phyloP scores from a whole-genome alignment of 805 yeast species.

The Saturnispora sekii region DNA sequence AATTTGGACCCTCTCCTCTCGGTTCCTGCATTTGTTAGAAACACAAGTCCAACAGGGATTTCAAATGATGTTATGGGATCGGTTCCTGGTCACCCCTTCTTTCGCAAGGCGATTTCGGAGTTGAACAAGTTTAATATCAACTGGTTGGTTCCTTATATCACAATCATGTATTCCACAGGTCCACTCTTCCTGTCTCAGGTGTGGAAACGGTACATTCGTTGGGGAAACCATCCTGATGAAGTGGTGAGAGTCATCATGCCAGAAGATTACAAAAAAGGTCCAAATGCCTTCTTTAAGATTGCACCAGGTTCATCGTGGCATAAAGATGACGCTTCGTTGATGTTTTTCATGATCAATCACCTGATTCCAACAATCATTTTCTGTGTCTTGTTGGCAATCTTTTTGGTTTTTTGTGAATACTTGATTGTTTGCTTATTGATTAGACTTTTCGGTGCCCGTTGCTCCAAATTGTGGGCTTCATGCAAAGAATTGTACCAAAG shows the following conservation, averaged over 20 bases:
- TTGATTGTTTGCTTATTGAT: slow-evolving; percentile 25
- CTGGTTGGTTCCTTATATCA: slow-evolving; percentile 80
- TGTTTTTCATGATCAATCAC: slow-evolving; percentile 66
- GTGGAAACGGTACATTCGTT: slow-evolving; percentile 80
- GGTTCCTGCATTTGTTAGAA: slow-evolving; percentile 78
- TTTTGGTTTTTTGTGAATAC: slow-evolving; percentile 38
- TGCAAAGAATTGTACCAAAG: slow-evolving; percentile 3
- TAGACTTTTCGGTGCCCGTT: slow-evolving; percentile 7
- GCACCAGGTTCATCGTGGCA: slow-evolving; percentile 91
- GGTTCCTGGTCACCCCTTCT: slow-evolving; percentile 80
- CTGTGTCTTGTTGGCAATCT: slow-evolving; percentile 53
- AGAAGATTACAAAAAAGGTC: slow-evolving; percentile 53
- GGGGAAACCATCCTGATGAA: slow-evolving; percentile 61
- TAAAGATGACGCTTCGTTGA: slow-evolving; percentile 71
- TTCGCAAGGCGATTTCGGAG: slow-evolving; percentile 56
- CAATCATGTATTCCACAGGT: slow-evolving; percentile 91
- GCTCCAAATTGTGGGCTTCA: slow-evolving; percentile 3
- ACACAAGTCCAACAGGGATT: slow-evolving; percentile 83
- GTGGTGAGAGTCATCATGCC: slow-evolving; percentile 65
- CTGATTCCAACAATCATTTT: slow-evolving; percentile 59
- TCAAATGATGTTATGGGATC: slow-evolving; percentile 92
- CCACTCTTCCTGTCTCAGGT: slow-evolving; percentile 79
- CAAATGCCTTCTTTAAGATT: slow-evolving; percentile 60
- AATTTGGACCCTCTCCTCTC: slow-evolving; percentile 71
- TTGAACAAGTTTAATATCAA: slow-evolving; percentile 56